These are phyloP conservation scores for Aspergillus funiculosus DNA, from an alignment of 495 filamentous ascomycete species.

Conservation along the genomic window DNA sequence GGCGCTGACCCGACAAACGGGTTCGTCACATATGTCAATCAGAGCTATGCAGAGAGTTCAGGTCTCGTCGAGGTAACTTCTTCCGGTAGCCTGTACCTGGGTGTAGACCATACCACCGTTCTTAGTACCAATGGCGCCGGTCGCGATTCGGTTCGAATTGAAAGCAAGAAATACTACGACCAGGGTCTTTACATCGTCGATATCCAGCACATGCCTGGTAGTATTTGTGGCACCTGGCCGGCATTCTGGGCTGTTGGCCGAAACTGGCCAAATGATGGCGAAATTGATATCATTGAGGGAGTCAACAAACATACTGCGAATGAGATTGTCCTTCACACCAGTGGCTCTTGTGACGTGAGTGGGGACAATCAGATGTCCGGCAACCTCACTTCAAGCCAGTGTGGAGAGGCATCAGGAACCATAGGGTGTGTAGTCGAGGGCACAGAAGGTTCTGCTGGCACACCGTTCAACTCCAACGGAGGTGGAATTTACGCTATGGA, in stretches of 20 bases:
- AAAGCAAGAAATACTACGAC: constrained; percentile 61
- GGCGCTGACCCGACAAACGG: constrained; percentile 63
- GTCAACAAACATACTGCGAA: constrained; percentile 64
- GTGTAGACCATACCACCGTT: constrained; percentile 41
- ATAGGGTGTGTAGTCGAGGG: constrained; percentile 46
- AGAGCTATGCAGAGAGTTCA: constrained; percentile 46
- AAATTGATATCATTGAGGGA: constrained; percentile 91
- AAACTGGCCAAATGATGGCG: constrained; percentile 72
- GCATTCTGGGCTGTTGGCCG: constrained; percentile 71
- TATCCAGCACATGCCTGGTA: constrained; percentile 68
- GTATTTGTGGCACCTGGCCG: constrained; percentile 67
- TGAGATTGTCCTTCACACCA: constrained; percentile 71
- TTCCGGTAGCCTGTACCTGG: constrained; percentile 46
- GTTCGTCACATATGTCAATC: constrained; percentile 61
- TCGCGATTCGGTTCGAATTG: constrained; percentile 63
- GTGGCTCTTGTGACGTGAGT: constrained; percentile 54
- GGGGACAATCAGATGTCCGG: constrained; percentile 45
- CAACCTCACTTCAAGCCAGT: constrained; percentile 45
- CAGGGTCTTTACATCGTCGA: constrained; percentile 69
- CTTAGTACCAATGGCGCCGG: constrained; percentile 40
- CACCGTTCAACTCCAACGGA: constrained; percentile 63
- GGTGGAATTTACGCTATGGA: constrained; percentile 78
- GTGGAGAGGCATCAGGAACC: constrained; percentile 47
- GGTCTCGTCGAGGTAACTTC: constrained; percentile 53
- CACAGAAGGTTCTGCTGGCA: constrained; percentile 55